Conservation (phyloP, 208 protist genomes). For the Leishmania guyanensis region DNA sequence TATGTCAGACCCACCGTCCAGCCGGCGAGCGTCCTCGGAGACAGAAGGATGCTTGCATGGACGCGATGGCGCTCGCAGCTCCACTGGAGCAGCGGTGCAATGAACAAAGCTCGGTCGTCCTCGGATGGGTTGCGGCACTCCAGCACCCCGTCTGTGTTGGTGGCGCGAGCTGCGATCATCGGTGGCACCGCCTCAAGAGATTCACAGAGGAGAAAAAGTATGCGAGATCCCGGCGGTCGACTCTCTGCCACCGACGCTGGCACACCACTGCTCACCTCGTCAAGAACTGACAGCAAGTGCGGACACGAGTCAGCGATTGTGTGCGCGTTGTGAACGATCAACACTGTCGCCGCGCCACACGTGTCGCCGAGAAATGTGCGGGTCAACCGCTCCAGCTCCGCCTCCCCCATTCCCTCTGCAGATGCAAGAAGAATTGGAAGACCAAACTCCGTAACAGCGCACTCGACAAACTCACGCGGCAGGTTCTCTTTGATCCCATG, state of each 20-base stretch:
- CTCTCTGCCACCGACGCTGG: neutral
- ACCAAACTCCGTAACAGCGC: conserved; percentile 41
- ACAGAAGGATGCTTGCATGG: conserved; percentile 62
- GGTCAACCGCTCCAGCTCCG: conserved; percentile 40
- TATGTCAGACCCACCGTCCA: conserved; percentile 80
- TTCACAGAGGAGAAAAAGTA: conserved; percentile 76
- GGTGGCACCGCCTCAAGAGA: conserved; percentile 66
- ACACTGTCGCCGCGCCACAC: conserved; percentile 31
- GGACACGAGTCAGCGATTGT: conserved; percentile 34
- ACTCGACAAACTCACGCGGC: conserved; percentile 50
- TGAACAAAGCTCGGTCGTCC: conserved; percentile 48
- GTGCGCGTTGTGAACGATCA: conserved; percentile 72
- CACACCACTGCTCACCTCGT: conserved; percentile 16
- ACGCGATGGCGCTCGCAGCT: conserved; percentile 29
- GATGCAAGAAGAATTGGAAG: conserved; percentile 41
- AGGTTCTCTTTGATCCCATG: conserved; percentile 75
- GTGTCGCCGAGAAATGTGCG: conserved; percentile 30
- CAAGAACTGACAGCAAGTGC: conserved; percentile 53
- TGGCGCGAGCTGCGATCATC: conserved; percentile 64
- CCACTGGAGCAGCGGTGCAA: conserved; percentile 25
- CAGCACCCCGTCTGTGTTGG: conserved; percentile 67
- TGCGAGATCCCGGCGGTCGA: conserved; percentile 8
- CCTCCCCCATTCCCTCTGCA: conserved; percentile 46
- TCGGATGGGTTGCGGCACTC: conserved; percentile 76
- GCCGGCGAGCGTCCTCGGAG: conserved; percentile 47